Percentiles rank a stretch among this genome's conserved stretches.
These are phyloP conservation scores for Elongisporangium anandrum DNA, from an alignment of 352 stramenopile species.

Conservation along the genomic window DNA sequence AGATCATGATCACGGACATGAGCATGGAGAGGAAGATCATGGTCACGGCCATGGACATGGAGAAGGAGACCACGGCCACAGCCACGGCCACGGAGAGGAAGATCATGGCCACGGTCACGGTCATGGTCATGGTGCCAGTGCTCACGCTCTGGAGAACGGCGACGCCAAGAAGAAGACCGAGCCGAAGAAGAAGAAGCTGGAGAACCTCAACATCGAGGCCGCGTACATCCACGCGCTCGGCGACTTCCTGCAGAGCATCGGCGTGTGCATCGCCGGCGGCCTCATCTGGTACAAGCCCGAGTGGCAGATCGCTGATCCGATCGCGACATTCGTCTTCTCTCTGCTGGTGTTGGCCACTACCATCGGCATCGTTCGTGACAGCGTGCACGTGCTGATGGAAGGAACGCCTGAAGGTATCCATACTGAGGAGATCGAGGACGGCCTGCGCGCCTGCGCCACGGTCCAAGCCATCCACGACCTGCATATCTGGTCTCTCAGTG, in stretches of 20 bases:
- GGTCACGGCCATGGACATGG: slow-evolving; percentile 8
- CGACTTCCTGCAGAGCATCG: slow-evolving; percentile 96
- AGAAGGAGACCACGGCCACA: slow-evolving; percentile 11
- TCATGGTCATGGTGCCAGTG: slow-evolving; percentile 14
- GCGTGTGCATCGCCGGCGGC: slow-evolving; percentile 93
- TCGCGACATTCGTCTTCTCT: slow-evolving; percentile 97
- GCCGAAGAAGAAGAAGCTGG: slow-evolving; percentile 35
- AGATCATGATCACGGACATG: slow-evolving; percentile 10
- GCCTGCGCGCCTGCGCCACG: slow-evolving; percentile 65
- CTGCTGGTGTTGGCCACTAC: slow-evolving; percentile 93
- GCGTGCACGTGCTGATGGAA: slow-evolving; percentile 94
- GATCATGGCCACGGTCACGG: slow-evolving; percentile 26
- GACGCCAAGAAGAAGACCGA: slow-evolving; percentile 11
- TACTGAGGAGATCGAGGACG: slow-evolving; percentile 79
- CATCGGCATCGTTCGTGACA: slow-evolving; percentile 87
- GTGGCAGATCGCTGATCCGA: slow-evolving; percentile 96
- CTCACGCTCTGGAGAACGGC: slow-evolving; percentile 26
- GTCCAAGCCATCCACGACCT: slow-evolving; percentile 96
- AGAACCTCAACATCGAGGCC: slow-evolving; percentile 95
- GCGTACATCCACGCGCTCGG: slow-evolving; percentile 97
- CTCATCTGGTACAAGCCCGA: slow-evolving; percentile 96
- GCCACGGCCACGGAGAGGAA: slow-evolving; percentile 27
- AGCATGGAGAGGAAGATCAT: no score
- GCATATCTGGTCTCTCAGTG: slow-evolving; percentile 97
- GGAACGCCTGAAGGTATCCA: slow-evolving; percentile 91